These are phyloP conservation scores for Ulmus americana DNA, from an alignment of 331 rosid species.

Conservation along the genomic window DNA sequence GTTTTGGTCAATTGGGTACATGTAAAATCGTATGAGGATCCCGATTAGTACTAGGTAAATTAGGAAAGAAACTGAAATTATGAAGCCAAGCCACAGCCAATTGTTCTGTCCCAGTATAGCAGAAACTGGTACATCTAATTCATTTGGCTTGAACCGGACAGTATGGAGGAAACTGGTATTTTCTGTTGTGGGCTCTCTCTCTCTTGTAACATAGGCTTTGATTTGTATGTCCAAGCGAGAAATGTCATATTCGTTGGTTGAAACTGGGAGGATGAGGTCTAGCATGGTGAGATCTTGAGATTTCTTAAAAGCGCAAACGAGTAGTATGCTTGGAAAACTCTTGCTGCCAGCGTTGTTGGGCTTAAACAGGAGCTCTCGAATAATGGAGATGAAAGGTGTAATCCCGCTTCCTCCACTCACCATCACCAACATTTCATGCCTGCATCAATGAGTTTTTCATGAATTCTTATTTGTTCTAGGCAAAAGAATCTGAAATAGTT, in stretches of 20 bases:
- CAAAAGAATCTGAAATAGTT: background rate
- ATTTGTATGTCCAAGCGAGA: conserved; percentile 38
- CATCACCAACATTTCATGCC: conserved; percentile 49
- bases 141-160: conserved; percentile 43
- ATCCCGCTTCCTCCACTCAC: conserved; percentile 74
- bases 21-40: conserved; percentile 45
- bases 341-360: conserved; percentile 27
- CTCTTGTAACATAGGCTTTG: conserved; percentile 63
- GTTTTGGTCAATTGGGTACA: conserved; percentile 54
- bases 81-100: conserved; percentile 55
- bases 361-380: conserved; percentile 35
- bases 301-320: conserved; percentile 45
- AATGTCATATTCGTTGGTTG: conserved; percentile 31
- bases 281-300: conserved; percentile 48
- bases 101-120: conserved; percentile 45
- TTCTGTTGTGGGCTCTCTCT: conserved; percentile 33
- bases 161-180: conserved; percentile 28
- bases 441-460: conserved; percentile 9
- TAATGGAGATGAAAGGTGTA: conserved; percentile 59
- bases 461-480: background rate
- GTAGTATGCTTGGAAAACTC: conserved; percentile 35
- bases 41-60: conserved; percentile 42
- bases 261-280: conserved; percentile 52
- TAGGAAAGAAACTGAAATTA: conserved; percentile 47
- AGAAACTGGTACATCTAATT: conserved; percentile 38